Percentiles rank a stretch among this genome's conserved stretches.
phyloP scores from a whole-genome alignment of 129 eudicot species.

The Daucus carota region DNA sequence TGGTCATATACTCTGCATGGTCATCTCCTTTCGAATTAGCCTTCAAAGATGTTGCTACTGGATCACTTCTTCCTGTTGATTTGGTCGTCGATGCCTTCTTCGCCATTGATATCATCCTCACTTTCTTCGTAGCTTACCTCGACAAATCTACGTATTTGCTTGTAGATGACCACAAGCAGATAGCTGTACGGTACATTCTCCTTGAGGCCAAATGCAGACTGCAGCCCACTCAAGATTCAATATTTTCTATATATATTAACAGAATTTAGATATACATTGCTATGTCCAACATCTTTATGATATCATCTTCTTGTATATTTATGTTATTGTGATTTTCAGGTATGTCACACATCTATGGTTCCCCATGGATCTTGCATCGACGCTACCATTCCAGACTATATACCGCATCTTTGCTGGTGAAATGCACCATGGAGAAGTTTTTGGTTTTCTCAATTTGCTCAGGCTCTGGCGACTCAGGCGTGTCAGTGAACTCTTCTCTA shows the following conservation, averaged over 20 bases:
- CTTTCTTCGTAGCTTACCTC: conserved; percentile 76
- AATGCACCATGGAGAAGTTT: conserved; percentile 42
- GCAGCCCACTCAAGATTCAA: too few relatives aligned
- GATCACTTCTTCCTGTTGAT: conserved; percentile 54
- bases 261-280: too few relatives aligned
- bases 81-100: conserved; percentile 65
- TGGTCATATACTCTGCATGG: conserved; percentile 88
- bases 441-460: conserved; percentile 78
- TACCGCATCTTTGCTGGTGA: conserved; percentile 46
- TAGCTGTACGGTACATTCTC: conserved; percentile 38
- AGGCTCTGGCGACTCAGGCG: conserved; percentile 86
- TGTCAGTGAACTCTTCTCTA: conserved; percentile 76
- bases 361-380: conserved; percentile 79
- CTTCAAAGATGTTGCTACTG: conserved; percentile 52
- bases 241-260: too few relatives aligned
- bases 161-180: conserved; percentile 62
- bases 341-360: conserved; percentile 62
- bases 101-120: conserved; percentile 50
- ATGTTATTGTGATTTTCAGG: conserved; percentile 18
- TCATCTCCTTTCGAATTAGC: conserved; percentile 88
- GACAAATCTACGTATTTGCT: conserved; percentile 75
- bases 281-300: too few relatives aligned
- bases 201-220: too few relatives aligned
- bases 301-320: not conserved
- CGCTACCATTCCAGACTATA: conserved; percentile 66